Base-by-base conservation (phyloP, 495 filamentous ascomycete species). In the Chaetomidium leptoderma region DNA sequence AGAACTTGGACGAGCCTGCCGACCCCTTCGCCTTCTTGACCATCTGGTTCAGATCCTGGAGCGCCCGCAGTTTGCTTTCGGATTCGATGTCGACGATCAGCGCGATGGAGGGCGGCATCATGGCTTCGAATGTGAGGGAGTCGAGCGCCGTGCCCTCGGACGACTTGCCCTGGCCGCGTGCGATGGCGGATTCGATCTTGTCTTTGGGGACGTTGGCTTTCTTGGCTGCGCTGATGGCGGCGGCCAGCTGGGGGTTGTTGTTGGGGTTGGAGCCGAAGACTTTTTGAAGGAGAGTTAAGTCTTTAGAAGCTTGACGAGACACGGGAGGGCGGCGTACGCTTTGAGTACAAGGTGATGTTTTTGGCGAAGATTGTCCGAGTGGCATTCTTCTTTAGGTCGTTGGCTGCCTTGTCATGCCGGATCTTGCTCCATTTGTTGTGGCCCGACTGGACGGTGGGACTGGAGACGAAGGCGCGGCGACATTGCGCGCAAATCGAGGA, bases 391-490 rank as follows among this genome's bases (percentile, higher is more conserved):
- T 76, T 77, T 13, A 69, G 69, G 73, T 97, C 92, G 60, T 83
- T 83, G 62, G 83, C 86, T 37, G 82, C 89, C 71, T 99, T 99
- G 73, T 92, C 89, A 69, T 99, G 95, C 62, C 85, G 88, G 73
- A 97, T 97, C 61, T 92, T 93, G 35, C 90, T 89, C 93, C 93
- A 99, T 68, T 87, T 84, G 69, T 83, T 96, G 72, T 96, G 90
- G 33, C 92, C 91, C 43, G 88, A 88, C 30, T 72, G 71, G 7
- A 76, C 60, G 6, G 61, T 29, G 2, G 80, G 46, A 19, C 76
- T 78, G 19, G 78, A 78, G 29, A 78, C 75, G 66, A 92, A 86
- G 50, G 72, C 50, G 21, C 74, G 71, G 21, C 72, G 66, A 59
- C 76, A 81, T 70, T 66, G 65, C 14, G 72, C 65, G 70, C 78